Evolutionary conservation across 2,329 filamentous ascomycete species (phyloP).

Genomic region (Claviceps spartinae): DNA sequence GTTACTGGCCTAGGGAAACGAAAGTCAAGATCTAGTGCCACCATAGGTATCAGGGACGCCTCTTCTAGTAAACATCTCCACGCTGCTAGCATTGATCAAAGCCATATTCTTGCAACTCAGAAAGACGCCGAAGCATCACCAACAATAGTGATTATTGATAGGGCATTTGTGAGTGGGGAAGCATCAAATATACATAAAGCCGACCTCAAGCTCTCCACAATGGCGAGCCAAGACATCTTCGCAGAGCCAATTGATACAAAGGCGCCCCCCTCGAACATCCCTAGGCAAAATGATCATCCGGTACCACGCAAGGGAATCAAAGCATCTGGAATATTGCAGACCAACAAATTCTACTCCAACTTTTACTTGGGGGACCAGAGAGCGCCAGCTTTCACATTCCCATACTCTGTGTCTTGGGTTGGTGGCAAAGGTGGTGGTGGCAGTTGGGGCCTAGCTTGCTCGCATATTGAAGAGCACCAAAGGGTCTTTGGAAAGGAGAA

Average conservation of each 20-base stretch:
- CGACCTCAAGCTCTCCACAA: conserved; percentile 5
- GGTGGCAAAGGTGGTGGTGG: conserved; percentile 46
- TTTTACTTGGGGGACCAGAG: conserved; percentile 64
- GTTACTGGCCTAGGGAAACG: background rate
- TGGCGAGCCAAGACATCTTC: conserved; percentile 37
- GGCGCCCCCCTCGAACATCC: conserved; percentile 35
- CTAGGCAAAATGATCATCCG: conserved; percentile 40
- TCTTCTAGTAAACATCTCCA: background rate
- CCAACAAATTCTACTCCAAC: conserved; percentile 75
- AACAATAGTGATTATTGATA: too few relatives aligned
- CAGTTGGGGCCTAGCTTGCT: conserved; percentile 67
- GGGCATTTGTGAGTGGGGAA: background rate
- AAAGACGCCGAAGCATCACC: background rate
- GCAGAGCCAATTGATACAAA: conserved; percentile 37
- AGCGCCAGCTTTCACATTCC: conserved; percentile 59
- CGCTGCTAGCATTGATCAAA: background rate
- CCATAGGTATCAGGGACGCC: background rate
- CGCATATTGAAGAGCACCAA: conserved; percentile 57
- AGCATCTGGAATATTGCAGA: conserved; percentile 41
- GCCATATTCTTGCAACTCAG: background rate
- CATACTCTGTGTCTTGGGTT: conserved; percentile 57
- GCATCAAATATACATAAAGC: background rate
- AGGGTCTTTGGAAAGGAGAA: conserved; percentile 50
- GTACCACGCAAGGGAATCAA: conserved; percentile 39
- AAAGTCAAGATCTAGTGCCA: background rate